Percentiles rank a stretch among this genome's conserved stretches.
These are phyloP conservation scores for Monascus ruber DNA, from an alignment of 2,329 filamentous ascomycete genomes.

Conservation along the genomic window DNA sequence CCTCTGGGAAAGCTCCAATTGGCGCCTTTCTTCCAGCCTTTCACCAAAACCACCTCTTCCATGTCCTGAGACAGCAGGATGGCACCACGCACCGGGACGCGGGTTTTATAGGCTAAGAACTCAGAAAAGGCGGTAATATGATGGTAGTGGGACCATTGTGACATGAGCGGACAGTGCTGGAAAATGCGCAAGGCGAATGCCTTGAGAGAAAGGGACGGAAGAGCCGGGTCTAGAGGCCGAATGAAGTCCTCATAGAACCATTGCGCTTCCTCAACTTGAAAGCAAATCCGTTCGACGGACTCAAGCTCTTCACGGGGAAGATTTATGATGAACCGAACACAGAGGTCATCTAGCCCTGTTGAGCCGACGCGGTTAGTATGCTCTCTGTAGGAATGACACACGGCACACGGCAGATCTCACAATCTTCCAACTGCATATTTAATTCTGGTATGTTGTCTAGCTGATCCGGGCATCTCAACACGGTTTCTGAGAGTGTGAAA, in stretches of 20 bases:
- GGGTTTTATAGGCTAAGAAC: conserved; percentile 87
- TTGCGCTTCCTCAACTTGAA: conserved; percentile 97
- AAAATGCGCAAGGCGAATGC: conserved; percentile 86
- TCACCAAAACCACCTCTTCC: conserved; percentile 86
- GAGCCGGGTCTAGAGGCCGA: conserved; percentile 69
- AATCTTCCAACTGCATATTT: conserved; percentile 84
- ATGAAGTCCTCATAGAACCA: conserved; percentile 99
- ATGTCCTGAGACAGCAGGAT: conserved; percentile 90
- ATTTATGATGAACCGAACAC: conserved; percentile 96
- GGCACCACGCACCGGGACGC: conserved; percentile 85
- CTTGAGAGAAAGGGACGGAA: conserved; percentile 76
- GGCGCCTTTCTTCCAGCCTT: conserved; percentile 94
- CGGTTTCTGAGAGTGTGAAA: conserved; percentile 10
- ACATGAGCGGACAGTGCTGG: conserved; percentile 81
- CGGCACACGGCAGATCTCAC: conserved; percentile 38
- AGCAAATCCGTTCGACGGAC: conserved; percentile 88
- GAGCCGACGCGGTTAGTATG: conserved; percentile 12
- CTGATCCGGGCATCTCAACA: conserved; percentile 50
- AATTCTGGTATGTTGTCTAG: conserved; percentile 57
- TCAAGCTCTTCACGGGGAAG: conserved; percentile 82
- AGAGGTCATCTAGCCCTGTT: conserved; percentile 89
- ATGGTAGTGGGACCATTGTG: conserved; percentile 64
- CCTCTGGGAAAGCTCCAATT: conserved; percentile 95
- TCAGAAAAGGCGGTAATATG: conserved; percentile 78
- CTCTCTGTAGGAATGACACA: background rate